Conservation (phyloP, 352 stramenopile species). For the Phytophthora agathidicida region DNA sequence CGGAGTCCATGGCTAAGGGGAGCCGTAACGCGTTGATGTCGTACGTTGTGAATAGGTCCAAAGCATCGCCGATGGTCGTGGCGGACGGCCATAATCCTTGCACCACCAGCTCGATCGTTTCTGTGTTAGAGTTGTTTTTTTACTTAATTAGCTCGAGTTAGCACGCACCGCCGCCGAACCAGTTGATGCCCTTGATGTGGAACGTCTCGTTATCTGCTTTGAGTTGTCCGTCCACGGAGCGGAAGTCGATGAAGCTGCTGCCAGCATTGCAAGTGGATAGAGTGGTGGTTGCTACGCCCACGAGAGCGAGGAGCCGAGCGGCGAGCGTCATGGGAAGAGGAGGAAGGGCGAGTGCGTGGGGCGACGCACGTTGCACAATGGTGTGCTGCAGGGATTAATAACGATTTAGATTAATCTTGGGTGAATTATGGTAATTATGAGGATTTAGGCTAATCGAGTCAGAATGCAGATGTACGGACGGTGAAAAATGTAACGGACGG, state of each 20-base stretch:
- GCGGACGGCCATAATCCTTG: conserved; percentile 74
- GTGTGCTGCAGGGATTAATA: not conserved
- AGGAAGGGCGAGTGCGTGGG: not conserved
- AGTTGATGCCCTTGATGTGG: conserved; percentile 77
- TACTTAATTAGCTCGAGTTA: not conserved
- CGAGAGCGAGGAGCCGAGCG: not conserved
- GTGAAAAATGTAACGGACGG: no score
- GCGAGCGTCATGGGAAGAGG: conserved; percentile 8
- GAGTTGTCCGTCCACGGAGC: conserved; percentile 60
- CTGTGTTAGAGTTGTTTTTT: conserved; percentile 31
- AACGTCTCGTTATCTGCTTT: conserved; percentile 60
- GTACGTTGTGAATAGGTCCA: conserved; percentile 54
- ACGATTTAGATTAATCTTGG: conserved; percentile 2
- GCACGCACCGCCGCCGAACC: conserved; percentile 63
- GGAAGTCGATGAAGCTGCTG: conserved; percentile 66
- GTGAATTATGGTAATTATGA: not conserved
- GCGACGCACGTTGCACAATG: conserved; percentile 13
- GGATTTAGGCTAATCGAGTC: conserved; percentile 7
- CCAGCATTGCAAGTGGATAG: conserved; percentile 11
- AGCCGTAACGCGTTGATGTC: conserved; percentile 68
- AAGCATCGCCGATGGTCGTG: conserved; percentile 54
- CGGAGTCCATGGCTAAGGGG: conserved; percentile 70
- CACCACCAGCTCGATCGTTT: conserved; percentile 62
- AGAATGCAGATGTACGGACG: no score
- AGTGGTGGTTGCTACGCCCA: not conserved